Evolutionary conservation across 1,284 basidiomycete genomes (phyloP).

Genomic region (Meripilus lineatus): DNA sequence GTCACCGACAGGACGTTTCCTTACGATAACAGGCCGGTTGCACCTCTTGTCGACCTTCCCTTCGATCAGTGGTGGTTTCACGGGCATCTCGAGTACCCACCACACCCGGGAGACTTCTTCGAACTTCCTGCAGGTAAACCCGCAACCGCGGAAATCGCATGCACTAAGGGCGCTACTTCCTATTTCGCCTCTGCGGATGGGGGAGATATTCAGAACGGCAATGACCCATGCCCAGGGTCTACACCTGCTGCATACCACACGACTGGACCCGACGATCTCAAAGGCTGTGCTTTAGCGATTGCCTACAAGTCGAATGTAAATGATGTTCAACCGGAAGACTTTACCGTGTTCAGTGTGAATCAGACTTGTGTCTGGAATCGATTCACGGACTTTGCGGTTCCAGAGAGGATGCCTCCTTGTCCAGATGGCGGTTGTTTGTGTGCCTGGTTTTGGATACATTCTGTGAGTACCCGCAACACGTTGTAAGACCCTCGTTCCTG

Average conservation of each 20-base stretch:
- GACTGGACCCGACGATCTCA: conserved; percentile 45
- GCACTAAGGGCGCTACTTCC: conserved; percentile 54
- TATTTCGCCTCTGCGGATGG: conserved; percentile 49
- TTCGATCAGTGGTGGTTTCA: conserved; percentile 76
- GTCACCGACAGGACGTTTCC: conserved; percentile 47
- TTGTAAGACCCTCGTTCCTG: background rate
- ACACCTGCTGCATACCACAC: conserved; percentile 47
- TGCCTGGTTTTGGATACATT: conserved; percentile 73
- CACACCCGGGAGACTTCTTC: conserved; percentile 52
- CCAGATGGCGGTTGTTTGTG: conserved; percentile 62
- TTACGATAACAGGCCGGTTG: conserved; percentile 36
- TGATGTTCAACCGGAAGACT: conserved; percentile 57
- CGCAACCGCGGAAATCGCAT: conserved; percentile 51
- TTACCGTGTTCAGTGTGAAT: conserved; percentile 70
- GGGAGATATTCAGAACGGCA: conserved; percentile 42
- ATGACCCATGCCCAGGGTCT: conserved; percentile 47
- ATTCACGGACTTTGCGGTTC: conserved; percentile 61
- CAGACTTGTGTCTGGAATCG: conserved; percentile 68
- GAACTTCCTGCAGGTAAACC: conserved; percentile 51
- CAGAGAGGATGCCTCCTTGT: conserved; percentile 62
- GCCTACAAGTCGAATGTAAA: conserved; percentile 59
- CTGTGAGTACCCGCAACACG: conserved; percentile 27
- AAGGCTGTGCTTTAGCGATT: conserved; percentile 66
- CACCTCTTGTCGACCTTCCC: conserved; percentile 35
- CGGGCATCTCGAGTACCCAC: conserved; percentile 54